These are phyloP conservation scores for Pleurotus salmoneostramineus DNA, from an alignment of 768 basidiomycete species.

Conservation along the genomic window DNA sequence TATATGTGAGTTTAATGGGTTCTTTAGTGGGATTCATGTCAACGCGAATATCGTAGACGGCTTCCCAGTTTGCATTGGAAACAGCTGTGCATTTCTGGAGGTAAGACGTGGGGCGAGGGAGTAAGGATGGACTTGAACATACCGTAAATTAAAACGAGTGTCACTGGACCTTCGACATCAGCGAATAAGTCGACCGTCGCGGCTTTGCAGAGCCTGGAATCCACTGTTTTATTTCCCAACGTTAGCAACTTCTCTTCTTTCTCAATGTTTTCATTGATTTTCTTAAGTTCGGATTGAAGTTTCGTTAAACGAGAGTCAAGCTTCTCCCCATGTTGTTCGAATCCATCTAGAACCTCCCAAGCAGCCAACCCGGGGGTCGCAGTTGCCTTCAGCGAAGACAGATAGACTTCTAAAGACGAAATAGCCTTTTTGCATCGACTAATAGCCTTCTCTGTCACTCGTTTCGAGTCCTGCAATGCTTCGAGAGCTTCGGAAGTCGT, in stretches of 20 bases:
- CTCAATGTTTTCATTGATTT: conserved; percentile 15
- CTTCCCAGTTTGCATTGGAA: conserved; percentile 25
- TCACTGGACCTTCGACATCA: conserved; percentile 20
- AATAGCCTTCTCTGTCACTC: conserved; percentile 16
- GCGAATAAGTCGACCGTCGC: conserved; percentile 23
- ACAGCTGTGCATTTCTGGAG: conserved; percentile 1
- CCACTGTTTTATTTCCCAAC: conserved; percentile 3
- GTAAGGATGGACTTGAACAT: background rate
- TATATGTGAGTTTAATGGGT: conserved; percentile 30
- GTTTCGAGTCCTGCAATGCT: conserved; percentile 14
- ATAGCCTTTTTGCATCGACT: conserved; percentile 18
- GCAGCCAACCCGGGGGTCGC: conserved; percentile 17
- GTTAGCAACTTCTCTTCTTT: conserved; percentile 12
- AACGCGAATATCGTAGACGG: conserved; percentile 35
- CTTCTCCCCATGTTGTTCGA: conserved; percentile 19
- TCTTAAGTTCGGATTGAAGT: conserved; percentile 15
- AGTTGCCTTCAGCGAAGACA: conserved; percentile 21
- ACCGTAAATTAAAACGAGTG: conserved; percentile 30
- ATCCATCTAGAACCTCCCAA: conserved; percentile 13
- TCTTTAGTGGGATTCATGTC: conserved; percentile 29
- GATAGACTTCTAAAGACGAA: conserved; percentile 20
- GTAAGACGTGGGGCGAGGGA: background rate
- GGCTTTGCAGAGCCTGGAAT: conserved; percentile 13
- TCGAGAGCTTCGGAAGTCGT: conserved; percentile 18
- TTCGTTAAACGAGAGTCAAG: conserved; percentile 20